These are phyloP conservation scores for Vitis vinifera DNA, from an alignment of 164 flowering plant species.

Conservation along the genomic window ASM3070453v1 NC_081822.1:32384001-32384500, in stretches of 20 bases:
- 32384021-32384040: too few relatives aligned
- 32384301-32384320: neutral
- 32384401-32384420: too few relatives aligned
- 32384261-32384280: neutral
- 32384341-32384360: neutral
- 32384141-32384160: neutral
- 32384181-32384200: neutral
- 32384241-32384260: slow-evolving; percentile 10
- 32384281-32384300: too few relatives aligned
- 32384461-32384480: too few relatives aligned
- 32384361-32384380: neutral
- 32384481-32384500: too few relatives aligned
- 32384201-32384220: neutral
- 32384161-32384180: neutral
- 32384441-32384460: too few relatives aligned
- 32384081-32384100: neutral
- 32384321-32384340: too few relatives aligned
- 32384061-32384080: too few relatives aligned
- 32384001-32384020: too few relatives aligned
- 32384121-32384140: neutral
- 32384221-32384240: slow-evolving; percentile 8
- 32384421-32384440: too few relatives aligned
- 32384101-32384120: neutral
- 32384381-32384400: neutral
- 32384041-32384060: too few relatives aligned